Conservation (phyloP, 345 rosid genomes). For the Jatropha curcas region DNA sequence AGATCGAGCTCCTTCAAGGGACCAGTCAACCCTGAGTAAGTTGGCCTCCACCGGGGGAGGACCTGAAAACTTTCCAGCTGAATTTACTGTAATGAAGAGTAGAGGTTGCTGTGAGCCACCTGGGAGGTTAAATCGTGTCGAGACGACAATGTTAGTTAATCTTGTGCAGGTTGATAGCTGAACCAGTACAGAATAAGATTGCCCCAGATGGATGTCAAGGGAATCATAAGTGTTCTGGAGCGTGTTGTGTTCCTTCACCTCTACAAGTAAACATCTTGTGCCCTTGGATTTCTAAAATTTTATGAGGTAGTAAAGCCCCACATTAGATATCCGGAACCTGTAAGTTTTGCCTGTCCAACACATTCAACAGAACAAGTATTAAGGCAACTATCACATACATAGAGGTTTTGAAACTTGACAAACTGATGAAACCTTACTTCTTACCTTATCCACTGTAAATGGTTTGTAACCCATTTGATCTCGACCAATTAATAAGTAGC, state of each 20-base stretch:
- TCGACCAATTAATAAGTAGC: conserved; percentile 61
- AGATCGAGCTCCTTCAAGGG: conserved; percentile 35
- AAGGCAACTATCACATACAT: background rate
- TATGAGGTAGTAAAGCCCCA: conserved; percentile 29
- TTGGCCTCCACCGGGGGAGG: conserved; percentile 33
- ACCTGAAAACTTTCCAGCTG: conserved; percentile 30
- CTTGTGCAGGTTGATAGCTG: conserved; percentile 30
- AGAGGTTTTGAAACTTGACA: background rate
- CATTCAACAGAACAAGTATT: background rate
- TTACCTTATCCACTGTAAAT: conserved; percentile 57
- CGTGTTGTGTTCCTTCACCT: conserved; percentile 37
- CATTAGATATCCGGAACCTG: conserved; percentile 37
- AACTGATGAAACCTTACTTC: background rate
- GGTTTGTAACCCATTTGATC: conserved; percentile 56
- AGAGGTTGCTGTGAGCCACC: conserved; percentile 27
- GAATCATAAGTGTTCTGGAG: conserved; percentile 32
- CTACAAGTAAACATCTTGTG: conserved; percentile 33
- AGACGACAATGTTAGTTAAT: conserved; percentile 31
- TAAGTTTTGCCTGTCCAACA: conserved; percentile 30
- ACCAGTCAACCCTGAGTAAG: conserved; percentile 34
- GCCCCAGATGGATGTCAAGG: conserved; percentile 36
- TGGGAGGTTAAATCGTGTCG: conserved; percentile 28
- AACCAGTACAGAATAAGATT: conserved; percentile 35
- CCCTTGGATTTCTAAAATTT: conserved; percentile 37
- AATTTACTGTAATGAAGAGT: conserved; percentile 31